Percentiles rank a stretch among this genome's conserved stretches.
phyloP scores from a whole-genome alignment of 208 protist genomes.

The Wallacemonas sp. region DNA sequence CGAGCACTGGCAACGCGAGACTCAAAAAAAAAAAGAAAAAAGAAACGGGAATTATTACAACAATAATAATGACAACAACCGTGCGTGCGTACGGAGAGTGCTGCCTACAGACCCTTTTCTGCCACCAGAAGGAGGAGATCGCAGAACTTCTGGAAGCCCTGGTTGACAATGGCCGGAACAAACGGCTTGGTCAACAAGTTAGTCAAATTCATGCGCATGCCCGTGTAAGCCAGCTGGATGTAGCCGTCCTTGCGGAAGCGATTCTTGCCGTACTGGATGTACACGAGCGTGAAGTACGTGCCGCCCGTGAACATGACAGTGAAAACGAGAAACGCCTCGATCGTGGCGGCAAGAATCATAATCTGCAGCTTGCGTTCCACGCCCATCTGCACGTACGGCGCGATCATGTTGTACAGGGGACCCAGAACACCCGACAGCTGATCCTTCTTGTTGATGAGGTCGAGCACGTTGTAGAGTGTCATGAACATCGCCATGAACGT shows the following conservation, averaged over 20 bases:
- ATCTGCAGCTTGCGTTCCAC: constrained; percentile 32
- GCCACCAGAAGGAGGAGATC: constrained; percentile 50
- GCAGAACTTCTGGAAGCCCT: constrained; percentile 63
- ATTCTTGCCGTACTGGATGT: constrained; percentile 79
- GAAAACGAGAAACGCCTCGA: constrained; percentile 73
- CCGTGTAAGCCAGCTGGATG: constrained; percentile 64
- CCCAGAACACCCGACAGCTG: constrained; percentile 30
- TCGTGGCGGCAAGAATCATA: constrained; percentile 43
- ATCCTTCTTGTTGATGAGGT: constrained; percentile 34
- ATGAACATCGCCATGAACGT: constrained; percentile 45
- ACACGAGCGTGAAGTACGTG: constrained; percentile 69
- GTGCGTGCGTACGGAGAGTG: too few species aligned
- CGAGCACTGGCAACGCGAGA: background rate
- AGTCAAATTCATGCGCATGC: constrained; percentile 63
- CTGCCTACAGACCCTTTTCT: constrained; percentile 29
- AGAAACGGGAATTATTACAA: background rate
- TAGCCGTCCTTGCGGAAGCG: constrained; percentile 71
- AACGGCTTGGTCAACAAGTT: constrained; percentile 24
- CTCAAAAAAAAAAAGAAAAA: background rate
- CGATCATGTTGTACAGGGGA: constrained; percentile 28
- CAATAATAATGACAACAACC: too few species aligned
- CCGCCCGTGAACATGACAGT: constrained; percentile 69
- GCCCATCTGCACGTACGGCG: constrained; percentile 42
- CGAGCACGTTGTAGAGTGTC: constrained; percentile 48
- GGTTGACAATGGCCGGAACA: constrained; percentile 13